These are phyloP conservation scores for Clonostachys chloroleuca DNA, from an alignment of 2,329 filamentous ascomycete species.

Conservation along the genomic window DNA sequence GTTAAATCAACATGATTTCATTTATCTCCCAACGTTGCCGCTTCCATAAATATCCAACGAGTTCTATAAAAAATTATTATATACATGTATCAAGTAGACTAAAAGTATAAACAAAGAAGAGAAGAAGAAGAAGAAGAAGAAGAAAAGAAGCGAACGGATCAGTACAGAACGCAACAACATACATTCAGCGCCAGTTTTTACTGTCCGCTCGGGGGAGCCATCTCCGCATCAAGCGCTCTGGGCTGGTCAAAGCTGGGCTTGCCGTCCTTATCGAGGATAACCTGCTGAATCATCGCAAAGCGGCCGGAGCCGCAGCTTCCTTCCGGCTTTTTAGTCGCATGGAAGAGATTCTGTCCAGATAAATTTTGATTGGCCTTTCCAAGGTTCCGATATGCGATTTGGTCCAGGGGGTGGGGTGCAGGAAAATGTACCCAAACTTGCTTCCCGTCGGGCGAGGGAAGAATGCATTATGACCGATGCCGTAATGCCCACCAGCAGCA, in stretches of 20 bases:
- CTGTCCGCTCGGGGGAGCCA: neutral
- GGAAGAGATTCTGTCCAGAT: conserved; percentile 27
- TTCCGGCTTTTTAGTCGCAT: conserved; percentile 41
- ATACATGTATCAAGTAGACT: too few species aligned
- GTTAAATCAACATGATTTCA: too few species aligned
- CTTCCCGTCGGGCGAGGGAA: conserved; percentile 50
- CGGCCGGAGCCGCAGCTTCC: conserved; percentile 35
- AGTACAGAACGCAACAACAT: too few species aligned
- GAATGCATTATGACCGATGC: conserved; percentile 54
- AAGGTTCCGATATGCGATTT: neutral
- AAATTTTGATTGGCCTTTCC: neutral
- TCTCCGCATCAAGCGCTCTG: neutral
- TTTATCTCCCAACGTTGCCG: too few species aligned
- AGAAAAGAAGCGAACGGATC: too few species aligned
- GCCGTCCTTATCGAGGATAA: neutral
- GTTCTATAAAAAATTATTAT: too few species aligned
- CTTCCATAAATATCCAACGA: too few species aligned
- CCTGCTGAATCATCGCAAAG: neutral
- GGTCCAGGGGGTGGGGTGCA: neutral
- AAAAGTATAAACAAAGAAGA: too few species aligned
- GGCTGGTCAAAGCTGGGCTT: neutral
- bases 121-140: too few species aligned
- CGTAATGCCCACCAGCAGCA: conserved; percentile 50
- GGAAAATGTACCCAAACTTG: conserved; percentile 41
- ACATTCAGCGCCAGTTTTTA: neutral